phyloP scores from a whole-genome alignment of 768 basidiomycete genomes.

The Kwoniella heveanensis region DNA sequence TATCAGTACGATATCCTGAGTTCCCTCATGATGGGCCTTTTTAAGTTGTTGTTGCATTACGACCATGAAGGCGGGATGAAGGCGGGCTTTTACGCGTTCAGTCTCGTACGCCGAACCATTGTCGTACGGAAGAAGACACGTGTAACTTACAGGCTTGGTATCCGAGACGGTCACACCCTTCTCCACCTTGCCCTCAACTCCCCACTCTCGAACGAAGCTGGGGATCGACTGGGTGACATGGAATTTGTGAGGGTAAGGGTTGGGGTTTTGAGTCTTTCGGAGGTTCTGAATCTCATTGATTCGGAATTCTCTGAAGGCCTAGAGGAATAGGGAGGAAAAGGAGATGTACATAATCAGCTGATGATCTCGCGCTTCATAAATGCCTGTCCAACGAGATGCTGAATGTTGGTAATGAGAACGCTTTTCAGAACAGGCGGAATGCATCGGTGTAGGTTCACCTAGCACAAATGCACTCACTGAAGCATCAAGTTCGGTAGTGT shows the following conservation, averaged over 20 bases:
- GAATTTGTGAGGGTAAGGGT: slow-evolving; percentile 99
- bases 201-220: slow-evolving; percentile 72
- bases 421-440: too few species aligned
- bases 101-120: too few species aligned
- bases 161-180: slow-evolving; percentile 69
- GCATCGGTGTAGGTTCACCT: background rate
- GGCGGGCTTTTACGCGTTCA: too few species aligned
- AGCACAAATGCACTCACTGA: slow-evolving; percentile 66
- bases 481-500: slow-evolving; percentile 84
- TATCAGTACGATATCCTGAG: background rate
- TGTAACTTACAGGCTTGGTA: slow-evolving; percentile 50
- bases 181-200: slow-evolving; percentile 68
- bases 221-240: slow-evolving; percentile 76
- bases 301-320: slow-evolving; percentile 98
- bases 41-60: too few species aligned
- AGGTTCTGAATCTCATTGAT: slow-evolving; percentile 83
- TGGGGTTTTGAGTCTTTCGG: slow-evolving; percentile 78
- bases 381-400: too few species aligned
- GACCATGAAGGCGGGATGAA: too few species aligned
- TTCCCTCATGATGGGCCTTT: too few species aligned
- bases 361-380: too few species aligned
- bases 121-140: too few species aligned
- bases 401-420: too few species aligned
- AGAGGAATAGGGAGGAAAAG: background rate
- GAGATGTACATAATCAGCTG: too few species aligned